A percentile compares a stretch with the other conserved stretches of the same genome.
These are phyloP conservation scores for Colletotrichum sp. DNA, from an alignment of 2,329 filamentous ascomycete species.

Conservation along the genomic window DNA sequence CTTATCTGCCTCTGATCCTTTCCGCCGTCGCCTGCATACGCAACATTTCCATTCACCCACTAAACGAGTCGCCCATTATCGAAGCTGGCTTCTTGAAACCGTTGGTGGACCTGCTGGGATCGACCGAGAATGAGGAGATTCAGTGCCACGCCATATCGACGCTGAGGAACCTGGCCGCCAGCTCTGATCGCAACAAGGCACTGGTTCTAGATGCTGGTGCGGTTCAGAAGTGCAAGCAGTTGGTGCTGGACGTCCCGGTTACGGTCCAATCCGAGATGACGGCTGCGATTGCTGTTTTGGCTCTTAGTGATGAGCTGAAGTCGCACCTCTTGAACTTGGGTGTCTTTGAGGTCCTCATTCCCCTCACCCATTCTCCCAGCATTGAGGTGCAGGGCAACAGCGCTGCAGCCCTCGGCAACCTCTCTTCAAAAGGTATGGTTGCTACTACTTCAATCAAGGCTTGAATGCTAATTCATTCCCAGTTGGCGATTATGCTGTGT, in stretches of 20 bases:
- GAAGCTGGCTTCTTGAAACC: constrained; percentile 96
- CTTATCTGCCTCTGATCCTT: constrained; percentile 92
- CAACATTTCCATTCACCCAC: constrained; percentile 97
- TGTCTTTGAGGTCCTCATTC: constrained; percentile 95
- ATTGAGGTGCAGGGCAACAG: constrained; percentile 99
- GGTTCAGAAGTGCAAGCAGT: constrained; percentile 97
- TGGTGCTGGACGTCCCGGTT: constrained; percentile 90
- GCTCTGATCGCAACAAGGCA: constrained; percentile 96
- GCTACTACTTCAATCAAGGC: not conserved
- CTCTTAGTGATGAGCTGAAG: constrained; percentile 94
- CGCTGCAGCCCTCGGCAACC: constrained; percentile 90
- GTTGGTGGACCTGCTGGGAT: constrained; percentile 89
- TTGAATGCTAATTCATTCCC: constrained; percentile 15
- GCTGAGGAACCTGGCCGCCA: constrained; percentile 91
- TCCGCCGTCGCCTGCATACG: constrained; percentile 98
- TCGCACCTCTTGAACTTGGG: constrained; percentile 87
- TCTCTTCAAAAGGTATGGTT: constrained; percentile 89
- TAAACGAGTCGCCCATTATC: constrained; percentile 98
- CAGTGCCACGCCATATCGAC: constrained; percentile 99
- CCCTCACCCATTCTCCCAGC: constrained; percentile 91
- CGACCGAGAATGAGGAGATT: constrained; percentile 97
- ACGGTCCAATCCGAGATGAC: constrained; percentile 99
- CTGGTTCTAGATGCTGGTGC: constrained; percentile 96
- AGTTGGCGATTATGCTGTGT: constrained; percentile 98
- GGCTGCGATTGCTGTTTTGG: constrained; percentile 95